These are phyloP conservation scores for Colletotrichum sidae DNA, from an alignment of 2,329 filamentous ascomycete species.

Conservation along the genomic window DNA sequence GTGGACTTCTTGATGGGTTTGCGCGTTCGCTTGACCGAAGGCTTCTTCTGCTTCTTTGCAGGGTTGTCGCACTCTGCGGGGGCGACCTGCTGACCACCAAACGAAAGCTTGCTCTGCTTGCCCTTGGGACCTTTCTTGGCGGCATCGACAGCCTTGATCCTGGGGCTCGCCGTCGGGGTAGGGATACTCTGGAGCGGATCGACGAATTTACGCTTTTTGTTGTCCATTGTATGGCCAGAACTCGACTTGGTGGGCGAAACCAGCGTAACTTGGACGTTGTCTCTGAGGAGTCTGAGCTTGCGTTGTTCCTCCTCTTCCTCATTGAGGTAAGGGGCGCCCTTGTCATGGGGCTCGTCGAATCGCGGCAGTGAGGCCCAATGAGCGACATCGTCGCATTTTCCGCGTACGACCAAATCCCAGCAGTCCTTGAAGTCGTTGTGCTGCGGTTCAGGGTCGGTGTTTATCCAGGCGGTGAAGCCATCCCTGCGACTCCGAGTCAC, in stretches of 20 bases:
- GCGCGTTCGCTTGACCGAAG: constrained; percentile 46
- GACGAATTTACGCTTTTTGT: constrained; percentile 52
- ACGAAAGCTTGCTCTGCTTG: constrained; percentile 65
- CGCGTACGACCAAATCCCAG: constrained; percentile 91
- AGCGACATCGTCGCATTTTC: constrained; percentile 90
- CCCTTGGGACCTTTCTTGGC: constrained; percentile 53
- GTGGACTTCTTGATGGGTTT: constrained; percentile 50
- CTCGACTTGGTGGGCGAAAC: constrained; percentile 39
- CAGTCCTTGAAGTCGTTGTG: constrained; percentile 89
- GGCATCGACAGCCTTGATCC: constrained; percentile 54
- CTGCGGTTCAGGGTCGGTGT: constrained; percentile 85
- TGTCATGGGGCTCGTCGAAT: constrained; percentile 68
- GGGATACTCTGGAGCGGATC: constrained; percentile 63
- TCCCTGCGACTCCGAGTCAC: constrained; percentile 85
- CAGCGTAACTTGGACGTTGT: constrained; percentile 57
- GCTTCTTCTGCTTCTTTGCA: constrained; percentile 43
- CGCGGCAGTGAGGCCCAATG: constrained; percentile 72
- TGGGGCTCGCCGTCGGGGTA: constrained; percentile 69
- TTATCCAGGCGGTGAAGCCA: constrained; percentile 94
- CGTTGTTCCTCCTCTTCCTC: constrained; percentile 55
- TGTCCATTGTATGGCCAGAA: constrained; percentile 48
- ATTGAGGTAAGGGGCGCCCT: constrained; percentile 59
- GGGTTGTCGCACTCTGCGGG: constrained; percentile 38
- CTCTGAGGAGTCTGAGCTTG: constrained; percentile 49
- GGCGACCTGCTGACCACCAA: constrained; percentile 44